Evolutionary conservation across 2,329 filamentous ascomycete genomes (phyloP), one percentile per base, ranked within the genome.

Genomic region (Diaporthe helianthi): DNA sequence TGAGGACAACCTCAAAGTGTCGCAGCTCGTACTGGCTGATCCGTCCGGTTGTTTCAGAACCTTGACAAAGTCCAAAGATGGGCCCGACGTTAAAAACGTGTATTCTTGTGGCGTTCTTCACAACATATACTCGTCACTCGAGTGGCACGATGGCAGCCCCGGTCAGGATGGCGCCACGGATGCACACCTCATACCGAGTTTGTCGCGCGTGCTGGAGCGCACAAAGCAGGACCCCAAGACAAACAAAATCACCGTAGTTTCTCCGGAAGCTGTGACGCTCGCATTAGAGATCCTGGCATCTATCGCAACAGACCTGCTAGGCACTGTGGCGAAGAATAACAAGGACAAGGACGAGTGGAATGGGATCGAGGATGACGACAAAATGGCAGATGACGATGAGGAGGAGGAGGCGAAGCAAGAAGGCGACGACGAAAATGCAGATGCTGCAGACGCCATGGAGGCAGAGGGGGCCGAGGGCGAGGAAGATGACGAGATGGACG

Each of bases 271-370:
- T 47, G 77, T 86, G 64, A 82, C 86, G 74, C 77, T 89, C 19
- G 87, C 87, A 3, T 79, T 92, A 0, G 88, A 91, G 76, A 86
- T 89, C 19, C 80, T 90, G 0, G 89, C 88, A 4, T 88, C 88
- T 8, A 90, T 92, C 55, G 88, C 88, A 51, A 90, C 88, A 3
- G 83, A 81, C 54, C 79, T 91, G 15, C 85, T 86, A 73, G 81
- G 84, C 41, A 83, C 84, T 7, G 75, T 86, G 51, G 83, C 84
- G 49, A 82, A 83, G 69, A 82, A 79, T 22, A 82, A 79, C 67
- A 79, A 78, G 19, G 76, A 76, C 29, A 78, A 79, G 36, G 79
- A 81, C 65, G 78, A 80, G 53, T 80, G 79, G 73, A 80, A 81
- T 24, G 82, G 79, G 0, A 76, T 82, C 29, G 79, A 81, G 10